phyloP scores from a whole-genome alignment of 2,329 filamentous ascomycete genomes.

The Hirsutella minnesotensis region DNA sequence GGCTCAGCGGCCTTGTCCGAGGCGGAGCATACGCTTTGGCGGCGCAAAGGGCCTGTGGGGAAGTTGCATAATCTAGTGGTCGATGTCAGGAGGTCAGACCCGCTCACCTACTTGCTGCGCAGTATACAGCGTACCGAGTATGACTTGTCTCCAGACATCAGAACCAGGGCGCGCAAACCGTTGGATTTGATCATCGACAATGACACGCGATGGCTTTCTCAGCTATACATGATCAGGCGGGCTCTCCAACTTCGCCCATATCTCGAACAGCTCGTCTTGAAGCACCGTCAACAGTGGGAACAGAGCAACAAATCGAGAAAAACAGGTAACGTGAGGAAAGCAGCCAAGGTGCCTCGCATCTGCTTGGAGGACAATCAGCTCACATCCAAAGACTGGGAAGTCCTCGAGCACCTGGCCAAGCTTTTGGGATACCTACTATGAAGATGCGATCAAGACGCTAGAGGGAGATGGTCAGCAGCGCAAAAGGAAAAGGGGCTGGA shows the following conservation, averaged over 20 bases:
- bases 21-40: not conserved
- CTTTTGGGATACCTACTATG: conserved; percentile 5
- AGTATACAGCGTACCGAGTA: conserved; percentile 1
- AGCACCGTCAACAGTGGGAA: conserved; percentile 1
- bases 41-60: conserved; percentile 1
- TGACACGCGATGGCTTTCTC: conserved; percentile 7
- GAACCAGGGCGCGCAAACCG: conserved; percentile 3
- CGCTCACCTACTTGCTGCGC: conserved; percentile 3
- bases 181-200: conserved; percentile 7
- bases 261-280: not conserved
- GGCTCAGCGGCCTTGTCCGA: not conserved
- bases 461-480: conserved; percentile 6
- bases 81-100: conserved; percentile 1
- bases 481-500: conserved; percentile 5
- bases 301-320: conserved; percentile 1
- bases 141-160: conserved; percentile 1
- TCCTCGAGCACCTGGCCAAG: conserved; percentile 3
- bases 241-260: conserved; percentile 2
- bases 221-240: conserved; percentile 7
- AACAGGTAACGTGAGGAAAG: conserved; percentile 5
- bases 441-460: conserved; percentile 6
- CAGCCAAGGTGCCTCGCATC: conserved; percentile 2
- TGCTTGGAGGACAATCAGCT: conserved; percentile 4
- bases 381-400: conserved; percentile 4
- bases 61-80: conserved; percentile 3